These are phyloP conservation scores for Populus pruinosa DNA, from an alignment of 345 rosid genomes.

Conservation along the genomic window DNA sequence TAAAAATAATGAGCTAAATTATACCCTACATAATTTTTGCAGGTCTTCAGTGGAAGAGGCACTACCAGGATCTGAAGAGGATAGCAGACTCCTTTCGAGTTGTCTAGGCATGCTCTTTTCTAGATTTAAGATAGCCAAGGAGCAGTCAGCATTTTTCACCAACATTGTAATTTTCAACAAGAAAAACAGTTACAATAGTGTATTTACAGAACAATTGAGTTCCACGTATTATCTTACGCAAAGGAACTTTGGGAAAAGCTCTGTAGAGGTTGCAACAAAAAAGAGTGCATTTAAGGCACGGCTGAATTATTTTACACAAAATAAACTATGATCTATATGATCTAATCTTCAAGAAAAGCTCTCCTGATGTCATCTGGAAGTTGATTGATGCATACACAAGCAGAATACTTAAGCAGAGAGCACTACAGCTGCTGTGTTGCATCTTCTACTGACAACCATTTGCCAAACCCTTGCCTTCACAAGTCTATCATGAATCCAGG, in stretches of 20 bases:
- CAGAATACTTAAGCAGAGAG: background rate
- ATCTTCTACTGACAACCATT: background rate
- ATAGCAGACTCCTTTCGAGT: conserved; percentile 88
- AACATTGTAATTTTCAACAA: background rate
- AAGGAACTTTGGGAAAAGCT: background rate
- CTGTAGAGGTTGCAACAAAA: background rate
- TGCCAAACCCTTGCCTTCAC: conserved; percentile 1
- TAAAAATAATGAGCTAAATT: background rate
- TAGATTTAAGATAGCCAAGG: background rate
- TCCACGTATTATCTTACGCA: background rate
- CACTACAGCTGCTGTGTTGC: background rate
- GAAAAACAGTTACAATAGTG: background rate
- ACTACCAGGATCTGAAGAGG: conserved; percentile 79
- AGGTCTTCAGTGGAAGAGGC: conserved; percentile 98
- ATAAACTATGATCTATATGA: background rate
- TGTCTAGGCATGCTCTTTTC: conserved; percentile 30
- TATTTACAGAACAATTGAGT: background rate
- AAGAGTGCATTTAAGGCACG: background rate
- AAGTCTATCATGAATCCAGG: background rate
- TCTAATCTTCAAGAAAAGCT: background rate
- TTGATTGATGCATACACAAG: background rate
- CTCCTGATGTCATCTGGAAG: background rate
- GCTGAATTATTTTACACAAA: background rate
- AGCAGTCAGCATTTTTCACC: background rate
- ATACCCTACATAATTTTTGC: conserved; percentile 3